Base-by-base conservation (phyloP, 2,329 filamentous ascomycete species). In the Fusarium zealandicum region DNA sequence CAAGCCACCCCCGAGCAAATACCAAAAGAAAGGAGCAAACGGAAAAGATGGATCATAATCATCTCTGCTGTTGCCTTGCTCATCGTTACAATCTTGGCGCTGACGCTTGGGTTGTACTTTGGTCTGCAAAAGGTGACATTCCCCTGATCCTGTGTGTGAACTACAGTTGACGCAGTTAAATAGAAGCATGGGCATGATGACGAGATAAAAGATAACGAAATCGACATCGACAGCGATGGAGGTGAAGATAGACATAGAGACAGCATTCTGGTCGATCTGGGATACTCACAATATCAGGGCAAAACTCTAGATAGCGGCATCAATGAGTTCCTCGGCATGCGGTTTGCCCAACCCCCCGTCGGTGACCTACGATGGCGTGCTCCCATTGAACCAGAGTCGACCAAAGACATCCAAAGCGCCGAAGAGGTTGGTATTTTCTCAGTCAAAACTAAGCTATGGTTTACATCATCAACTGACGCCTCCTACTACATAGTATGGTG, bases 261-360 rank as follows among this genome's bases (percentile, higher is more conserved):
- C 13, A 37, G 13, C 10, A 37, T 22, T 7, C 51, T 61, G 13
- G 66, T 76, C 39, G 72, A 80, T 56, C 70, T 81, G 17, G 75
- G 73, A 22, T 81, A 82, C 53, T 73, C 78, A n/a, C 65, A 66
- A 20, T 82, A 81, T 49, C 70, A 72, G 18, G 79, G 79, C 22
- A 65, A 67, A 3, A 60, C 68, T 3, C 69, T 78, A 4, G 57
- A 65, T 18, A 73, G 67, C 22, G 73, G 72, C n/a, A 72, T 82
- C 25, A 73, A 73, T 42, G 71, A 79, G 61, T 82, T 76, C 63
- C 70, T 79, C 3, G 79, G 79, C 11, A 70, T 80, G 68, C 79
- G 81, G 36, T 85, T 78, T 65, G 82, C 82, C 10, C 73, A 76
- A 12, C 72, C 81, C n/a, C 82, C 82, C 5, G 50, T 79, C 0